phyloP scores from a whole-genome alignment of 305 asterid species.

The Rubia balearica region DNA sequence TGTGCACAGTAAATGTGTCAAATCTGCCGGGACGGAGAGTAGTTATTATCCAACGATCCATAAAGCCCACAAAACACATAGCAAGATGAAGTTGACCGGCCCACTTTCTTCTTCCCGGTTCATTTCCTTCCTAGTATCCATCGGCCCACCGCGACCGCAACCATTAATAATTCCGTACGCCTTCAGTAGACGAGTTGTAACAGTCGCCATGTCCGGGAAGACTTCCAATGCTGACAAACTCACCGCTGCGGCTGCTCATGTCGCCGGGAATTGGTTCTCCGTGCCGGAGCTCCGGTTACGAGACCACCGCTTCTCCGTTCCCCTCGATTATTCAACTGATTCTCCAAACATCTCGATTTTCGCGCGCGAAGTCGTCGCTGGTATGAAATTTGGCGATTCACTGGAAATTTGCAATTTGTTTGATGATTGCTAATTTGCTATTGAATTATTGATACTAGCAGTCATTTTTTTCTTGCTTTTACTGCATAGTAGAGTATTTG shows the following conservation, averaged over 20 bases:
- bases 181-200: not conserved
- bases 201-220: not conserved
- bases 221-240: not conserved
- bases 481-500: not conserved
- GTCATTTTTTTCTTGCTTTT: not conserved
- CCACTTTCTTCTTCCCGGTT: not conserved
- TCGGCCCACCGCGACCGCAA: not conserved
- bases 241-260: conserved; percentile 16
- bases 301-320: conserved; percentile 71
- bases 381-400: not conserved
- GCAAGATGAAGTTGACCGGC: not conserved
- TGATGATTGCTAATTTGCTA: not conserved
- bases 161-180: not conserved
- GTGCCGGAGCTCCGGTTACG: conserved; percentile 88
- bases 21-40: too few relatives aligned
- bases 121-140: not conserved
- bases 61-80: not conserved
- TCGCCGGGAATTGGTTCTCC: conserved; percentile 58
- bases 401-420: not conserved
- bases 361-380: conserved; percentile 4
- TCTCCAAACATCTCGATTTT: conserved; percentile 31
- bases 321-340: conserved; percentile 17
- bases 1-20: too few relatives aligned
- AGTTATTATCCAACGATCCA: not conserved
- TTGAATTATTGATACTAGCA: not conserved